Base-by-base conservation (phyloP, 805 yeast genomes). In the Ogataea thermomethanolica region DNA sequence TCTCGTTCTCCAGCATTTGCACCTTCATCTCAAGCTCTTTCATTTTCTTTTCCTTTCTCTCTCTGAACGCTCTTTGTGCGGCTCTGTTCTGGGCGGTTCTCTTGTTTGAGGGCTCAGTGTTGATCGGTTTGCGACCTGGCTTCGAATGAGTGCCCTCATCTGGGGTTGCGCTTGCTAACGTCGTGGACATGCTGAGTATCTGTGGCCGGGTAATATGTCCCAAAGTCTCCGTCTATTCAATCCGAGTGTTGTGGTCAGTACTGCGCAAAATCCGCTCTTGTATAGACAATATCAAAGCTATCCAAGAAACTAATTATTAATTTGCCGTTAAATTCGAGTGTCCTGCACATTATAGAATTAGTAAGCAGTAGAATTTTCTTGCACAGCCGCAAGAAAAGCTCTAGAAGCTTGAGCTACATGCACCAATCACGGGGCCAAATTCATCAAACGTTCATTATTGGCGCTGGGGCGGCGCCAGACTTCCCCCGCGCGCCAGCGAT, bases 81-180 rank as follows among this genome's bases (percentile, higher is more conserved):
- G 97, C 97, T 54, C 98, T 75, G 62, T 93, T 91, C 66, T 93
- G 98, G 2, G 97, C 97, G 11, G 95, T 88, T 53, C 99, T 73
- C 70, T 87, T 91, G 55, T 79, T 80, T 58, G 84, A 88, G 51
- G 88, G 95, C 13, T 76, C 73, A 7, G 82, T 78, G 11, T 69
- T 74, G 37, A 84, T 67, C 0, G 87, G 90, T 67, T 86, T 89
- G 44, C 96, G 73, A 2, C 96, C 96, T 0, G 93, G 88, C 56
- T 80, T 82, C 33, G 54, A 39, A 17, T 35, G 36, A 7, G 30
- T 43, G 22, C 39, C 43, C 10, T 25, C 41, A 8, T 39, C 27
- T 13, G 37, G 9, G 12, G 37, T 35, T 6, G 13, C 14, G 8
- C 27, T 13, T 14, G 26, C 27, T 10, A 32, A 15, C 5, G 37